Base-by-base conservation (phyloP, 805 yeast genomes). In the Myxozyma monticola region DNA sequence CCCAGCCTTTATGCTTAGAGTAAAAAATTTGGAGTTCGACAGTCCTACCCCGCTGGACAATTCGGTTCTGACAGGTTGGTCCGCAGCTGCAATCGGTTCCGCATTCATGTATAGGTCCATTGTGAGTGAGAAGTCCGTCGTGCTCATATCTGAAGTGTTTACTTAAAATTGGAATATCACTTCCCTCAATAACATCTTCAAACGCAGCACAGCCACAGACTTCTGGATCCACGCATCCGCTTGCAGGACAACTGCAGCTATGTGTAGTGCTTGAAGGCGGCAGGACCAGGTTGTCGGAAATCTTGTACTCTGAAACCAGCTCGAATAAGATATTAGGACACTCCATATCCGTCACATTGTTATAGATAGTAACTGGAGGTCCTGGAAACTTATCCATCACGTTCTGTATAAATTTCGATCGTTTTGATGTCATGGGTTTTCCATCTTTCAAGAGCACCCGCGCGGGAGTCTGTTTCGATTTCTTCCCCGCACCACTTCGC, bases 1-100 rank as follows among this genome's bases (percentile, higher is more conserved):
- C 59, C 57, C 57, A 55, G 22, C 59, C 59, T 35, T 48, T 52
- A 12, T 45, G 26, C 33, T 24, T 18, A 15, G 51, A 39, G 24
- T 51, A 42, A 31, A 55, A 55, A 4, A 55, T 26, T 14, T 55
- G 51, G 9, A 55, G 38, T 14, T 44, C 49, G n/a, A 55, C 37
- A 3, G 24, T 20, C 5, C 57, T 43, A 7, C 57, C 57, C 3
- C 43, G 48, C 41, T 51, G 57, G 4, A 46, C 50, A 4, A 55
- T 51, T 12, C 59, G 20, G 41, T 51, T 51, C 7, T 24, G 20
- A 35, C 59, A 55, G 22, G 18, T 9, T 1, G 28, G n/a, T 9
- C 40, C 25, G 37, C 59, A 55, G 15, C 15, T 22, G 40, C 59
- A 55, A 3, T 36, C 21, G 7, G 14, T 31, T 21, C 45, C 47